These are phyloP conservation scores for Effrenium voratum DNA, from an alignment of 73 alveolate species.

Conservation along the genomic window DNA sequence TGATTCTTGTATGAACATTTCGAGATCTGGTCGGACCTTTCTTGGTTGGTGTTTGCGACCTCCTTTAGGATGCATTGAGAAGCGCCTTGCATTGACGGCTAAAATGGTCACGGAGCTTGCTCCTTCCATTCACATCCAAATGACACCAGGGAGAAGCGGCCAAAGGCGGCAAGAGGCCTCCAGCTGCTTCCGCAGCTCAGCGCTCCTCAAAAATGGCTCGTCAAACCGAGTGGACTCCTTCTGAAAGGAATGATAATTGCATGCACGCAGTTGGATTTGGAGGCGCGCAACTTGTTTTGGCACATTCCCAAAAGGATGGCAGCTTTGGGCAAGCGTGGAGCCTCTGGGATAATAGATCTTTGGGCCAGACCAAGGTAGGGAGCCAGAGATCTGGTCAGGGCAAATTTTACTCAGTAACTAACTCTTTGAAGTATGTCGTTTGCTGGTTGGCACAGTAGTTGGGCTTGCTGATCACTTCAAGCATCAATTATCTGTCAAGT, in stretches of 20 bases:
- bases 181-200: slow-evolving; percentile 25
- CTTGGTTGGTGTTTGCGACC: neutral
- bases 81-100: neutral
- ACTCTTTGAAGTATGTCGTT: too few species aligned
- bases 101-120: neutral
- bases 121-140: too few species aligned
- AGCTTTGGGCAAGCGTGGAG: neutral
- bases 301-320: neutral
- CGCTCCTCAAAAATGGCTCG: neutral
- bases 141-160: too few species aligned
- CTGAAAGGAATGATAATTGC: too few species aligned
- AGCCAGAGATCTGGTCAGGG: neutral
- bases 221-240: too few species aligned
- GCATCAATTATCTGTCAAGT: too few species aligned
- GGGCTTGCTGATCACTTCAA: too few species aligned
- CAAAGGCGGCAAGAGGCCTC: neutral
- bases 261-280: too few species aligned
- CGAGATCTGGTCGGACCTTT: too few species aligned
- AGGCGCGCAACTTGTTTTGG: neutral
- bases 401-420: too few species aligned
- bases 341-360: neutral
- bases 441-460: too few species aligned
- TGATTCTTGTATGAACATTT: too few species aligned
- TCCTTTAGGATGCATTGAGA: neutral
- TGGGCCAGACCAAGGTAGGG: neutral